A percentile compares a stretch with the other conserved stretches of the same genome.
phyloP scores from a whole-genome alignment of 208 protist species.

The Acanthamoeba sp. region DNA sequence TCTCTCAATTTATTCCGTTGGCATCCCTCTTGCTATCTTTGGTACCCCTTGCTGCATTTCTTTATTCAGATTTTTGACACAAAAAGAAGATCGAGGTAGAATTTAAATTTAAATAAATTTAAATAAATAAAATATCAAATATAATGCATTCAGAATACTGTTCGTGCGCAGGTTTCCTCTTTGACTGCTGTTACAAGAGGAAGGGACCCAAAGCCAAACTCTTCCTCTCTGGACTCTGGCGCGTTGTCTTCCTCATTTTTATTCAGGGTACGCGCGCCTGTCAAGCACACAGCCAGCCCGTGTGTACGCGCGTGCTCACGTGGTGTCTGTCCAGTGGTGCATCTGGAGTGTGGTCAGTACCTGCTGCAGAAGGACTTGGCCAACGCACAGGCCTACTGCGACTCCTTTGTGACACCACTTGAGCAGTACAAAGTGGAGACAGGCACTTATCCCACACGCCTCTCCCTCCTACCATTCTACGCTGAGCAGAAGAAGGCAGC shows the following conservation, averaged over 20 bases:
- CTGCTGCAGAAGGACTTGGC: slow-evolving; percentile 33
- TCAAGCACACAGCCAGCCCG: neutral
- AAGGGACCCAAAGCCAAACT: slow-evolving; percentile 5
- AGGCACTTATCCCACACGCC: neutral
- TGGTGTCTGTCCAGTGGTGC: neutral
- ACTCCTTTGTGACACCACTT: neutral
- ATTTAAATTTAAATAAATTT: too few species aligned
- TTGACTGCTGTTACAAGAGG: neutral
- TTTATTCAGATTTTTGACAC: too few species aligned
- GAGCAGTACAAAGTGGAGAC: neutral
- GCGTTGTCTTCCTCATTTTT: slow-evolving; percentile 29
- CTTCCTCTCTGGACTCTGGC: neutral
- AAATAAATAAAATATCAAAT: neutral
- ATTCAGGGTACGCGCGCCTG: neutral
- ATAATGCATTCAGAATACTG: neutral
- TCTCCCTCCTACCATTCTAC: neutral
- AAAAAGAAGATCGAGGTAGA: too few species aligned
- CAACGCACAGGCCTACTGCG: slow-evolving; percentile 28
- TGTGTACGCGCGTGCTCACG: neutral
- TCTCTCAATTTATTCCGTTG: neutral
- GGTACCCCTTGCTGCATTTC: too few species aligned
- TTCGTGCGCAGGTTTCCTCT: neutral
- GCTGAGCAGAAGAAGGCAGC: neutral
- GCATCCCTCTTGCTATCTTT: neutral
- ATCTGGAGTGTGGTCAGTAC: slow-evolving; percentile 11